Evolutionary conservation across 768 basidiomycete genomes (phyloP), one percentile per base, ranked within the genome.

Genomic region (Pisolithus albus): DNA sequence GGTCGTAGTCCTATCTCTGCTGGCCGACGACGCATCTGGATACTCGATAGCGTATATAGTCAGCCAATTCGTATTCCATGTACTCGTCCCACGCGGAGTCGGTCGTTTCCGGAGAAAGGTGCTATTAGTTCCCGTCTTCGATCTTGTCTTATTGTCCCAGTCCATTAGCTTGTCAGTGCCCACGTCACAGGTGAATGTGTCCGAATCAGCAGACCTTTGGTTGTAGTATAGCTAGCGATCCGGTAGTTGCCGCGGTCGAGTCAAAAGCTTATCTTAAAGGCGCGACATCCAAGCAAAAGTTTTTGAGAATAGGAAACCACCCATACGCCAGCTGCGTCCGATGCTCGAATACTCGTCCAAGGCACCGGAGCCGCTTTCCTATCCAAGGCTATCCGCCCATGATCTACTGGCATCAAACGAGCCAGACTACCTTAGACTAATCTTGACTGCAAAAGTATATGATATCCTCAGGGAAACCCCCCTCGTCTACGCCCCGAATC

Each of bases 401-500:
- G 69, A 78, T 59, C 70, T 90, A 10, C 75, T 88, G 4, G 69
- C 83, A 0, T 74, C 76, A 44, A 78, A 82, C 21, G 82, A 82
- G 6, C 91, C 92, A 2, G 92, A 95, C 65, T 95, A 95, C 67
- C 81, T 94, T 41, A 78, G 86, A 18, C 82, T 95, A 43, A 92
- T 92, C 59, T 76, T 94, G 47, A 88, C 82, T n/a, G 79, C 89
- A 5, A 91, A 88, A 66, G 91, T 94, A 51, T 95, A 95, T 67
- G 89, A 92, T 52, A 80, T 93, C 59, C 65, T 94, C 60, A 82
- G 85, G 58, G 88, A 92, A 68, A 96, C 95, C 0, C 95, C 95
- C 2, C 79, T 98, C 38, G 86, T 93, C 18, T 78, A 79, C 47
- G 94, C 95, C 26, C 80, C 83, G 16, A 91, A 89, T 63, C 80